A percentile compares a stretch with the other conserved stretches of the same genome.
phyloP scores from a whole-genome alignment of 1,139 yeast genomes.

The Pichia terricola region DNA sequence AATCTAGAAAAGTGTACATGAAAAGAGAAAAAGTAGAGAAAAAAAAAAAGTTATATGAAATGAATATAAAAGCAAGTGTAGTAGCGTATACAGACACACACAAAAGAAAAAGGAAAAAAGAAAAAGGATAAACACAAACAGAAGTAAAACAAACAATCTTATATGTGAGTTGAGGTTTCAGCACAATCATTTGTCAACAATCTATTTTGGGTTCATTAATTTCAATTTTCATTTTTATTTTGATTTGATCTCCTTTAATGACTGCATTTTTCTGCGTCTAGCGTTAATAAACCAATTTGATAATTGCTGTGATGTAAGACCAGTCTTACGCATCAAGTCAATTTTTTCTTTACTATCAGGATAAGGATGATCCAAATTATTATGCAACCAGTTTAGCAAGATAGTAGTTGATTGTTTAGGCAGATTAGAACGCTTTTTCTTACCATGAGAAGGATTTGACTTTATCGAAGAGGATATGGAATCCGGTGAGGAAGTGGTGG shows the following conservation, averaged over 20 bases:
- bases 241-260: slow-evolving; percentile 15
- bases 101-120: no score
- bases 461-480: slow-evolving; percentile 1
- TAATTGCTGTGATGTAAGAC: slow-evolving; percentile 81
- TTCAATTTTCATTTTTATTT: no score
- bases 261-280: slow-evolving; percentile 66
- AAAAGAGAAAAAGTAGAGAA: no score
- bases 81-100: no score
- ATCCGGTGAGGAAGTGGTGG: neutral
- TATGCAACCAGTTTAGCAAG: slow-evolving; percentile 73
- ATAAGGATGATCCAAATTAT: slow-evolving; percentile 84
- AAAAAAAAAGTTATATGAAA: no score
- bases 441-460: slow-evolving; percentile 4
- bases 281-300: slow-evolving; percentile 98
- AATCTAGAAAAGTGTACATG: neutral
- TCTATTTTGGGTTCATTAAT: no score
- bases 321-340: slow-evolving; percentile 71
- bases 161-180: no score
- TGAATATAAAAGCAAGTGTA: no score
- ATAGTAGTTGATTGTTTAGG: slow-evolving; percentile 85
- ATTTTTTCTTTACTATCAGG: slow-evolving; percentile 87
- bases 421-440: slow-evolving; percentile 39
- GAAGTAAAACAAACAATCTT: no score
- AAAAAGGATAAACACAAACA: no score
- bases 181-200: no score